phyloP scores from a whole-genome alignment of 768 basidiomycete genomes.

The Kwoniella newhampshirensis region DNA sequence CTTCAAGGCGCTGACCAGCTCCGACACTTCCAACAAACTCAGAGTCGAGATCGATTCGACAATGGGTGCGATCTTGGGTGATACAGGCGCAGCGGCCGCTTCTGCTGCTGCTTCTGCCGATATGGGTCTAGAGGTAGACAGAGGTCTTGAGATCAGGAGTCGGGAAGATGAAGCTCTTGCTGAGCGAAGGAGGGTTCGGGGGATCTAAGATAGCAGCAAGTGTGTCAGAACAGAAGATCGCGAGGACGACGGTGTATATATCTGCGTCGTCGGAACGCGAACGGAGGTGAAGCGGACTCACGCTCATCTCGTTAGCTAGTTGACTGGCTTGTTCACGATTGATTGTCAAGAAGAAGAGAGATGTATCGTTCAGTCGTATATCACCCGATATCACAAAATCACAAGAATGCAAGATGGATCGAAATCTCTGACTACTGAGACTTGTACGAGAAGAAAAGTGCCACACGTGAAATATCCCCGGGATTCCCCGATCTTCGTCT shows the following conservation, averaged over 20 bases:
- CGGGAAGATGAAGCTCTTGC: slow-evolving; percentile 18
- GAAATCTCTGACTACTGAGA: slow-evolving; percentile 8
- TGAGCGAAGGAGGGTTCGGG: slow-evolving; percentile 22
- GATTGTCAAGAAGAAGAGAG: not conserved
- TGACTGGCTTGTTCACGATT: not conserved
- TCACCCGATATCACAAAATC: too few species aligned
- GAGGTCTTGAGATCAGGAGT: slow-evolving; percentile 7
- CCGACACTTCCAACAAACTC: slow-evolving; percentile 89
- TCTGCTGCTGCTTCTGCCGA: slow-evolving; percentile 13
- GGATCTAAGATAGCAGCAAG: slow-evolving; percentile 8
- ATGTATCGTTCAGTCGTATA: not conserved
- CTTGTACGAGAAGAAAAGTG: slow-evolving; percentile 8
- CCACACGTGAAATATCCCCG: slow-evolving; percentile 7
- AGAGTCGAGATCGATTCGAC: slow-evolving; percentile 89
- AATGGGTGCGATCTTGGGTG: slow-evolving; percentile 68
- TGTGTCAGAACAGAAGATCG: too few species aligned
- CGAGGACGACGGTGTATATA: too few species aligned
- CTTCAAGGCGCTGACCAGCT: slow-evolving; percentile 88
- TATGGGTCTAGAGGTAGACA: slow-evolving; percentile 17
- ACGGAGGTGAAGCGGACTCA: too few species aligned
- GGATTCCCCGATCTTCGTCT: not conserved
- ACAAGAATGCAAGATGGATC: too few species aligned
- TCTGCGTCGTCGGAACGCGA: too few species aligned
- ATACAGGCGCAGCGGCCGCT: slow-evolving; percentile 20
- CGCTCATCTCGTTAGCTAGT: slow-evolving; percentile 15